phyloP scores from a whole-genome alignment of 495 filamentous ascomycete genomes.

The Collariella sp. region DNA sequence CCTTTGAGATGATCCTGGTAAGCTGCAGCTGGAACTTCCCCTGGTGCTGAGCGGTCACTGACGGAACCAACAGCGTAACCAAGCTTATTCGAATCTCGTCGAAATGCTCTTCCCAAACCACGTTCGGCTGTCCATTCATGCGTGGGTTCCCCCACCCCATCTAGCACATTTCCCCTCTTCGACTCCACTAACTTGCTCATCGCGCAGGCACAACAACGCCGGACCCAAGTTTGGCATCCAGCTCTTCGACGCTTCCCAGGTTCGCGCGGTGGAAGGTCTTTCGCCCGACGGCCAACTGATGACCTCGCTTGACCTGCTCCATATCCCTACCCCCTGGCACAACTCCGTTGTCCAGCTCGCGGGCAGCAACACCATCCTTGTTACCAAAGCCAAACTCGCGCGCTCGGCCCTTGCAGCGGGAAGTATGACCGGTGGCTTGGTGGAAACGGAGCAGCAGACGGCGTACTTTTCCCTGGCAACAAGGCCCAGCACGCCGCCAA shows the following conservation, averaged over 20 bases:
- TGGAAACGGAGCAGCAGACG: not conserved
- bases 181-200: not conserved
- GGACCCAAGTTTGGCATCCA: slow-evolving; percentile 18
- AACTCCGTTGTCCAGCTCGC: slow-evolving; percentile 11
- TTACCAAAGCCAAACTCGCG: slow-evolving; percentile 15
- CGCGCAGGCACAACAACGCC: slow-evolving; percentile 13
- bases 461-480: slow-evolving; percentile 8
- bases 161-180: too few species aligned
- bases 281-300: slow-evolving; percentile 12
- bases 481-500: not conserved
- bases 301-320: slow-evolving; percentile 14
- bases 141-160: not conserved
- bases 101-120: slow-evolving; percentile 11
- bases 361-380: slow-evolving; percentile 8
- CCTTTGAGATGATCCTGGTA: slow-evolving; percentile 19
- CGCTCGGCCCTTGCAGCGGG: slow-evolving; percentile 8
- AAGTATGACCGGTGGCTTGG: slow-evolving; percentile 2
- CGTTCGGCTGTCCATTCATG: slow-evolving; percentile 14
- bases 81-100: slow-evolving; percentile 15
- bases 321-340: slow-evolving; percentile 18
- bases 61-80: slow-evolving; percentile 8
- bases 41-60: not conserved
- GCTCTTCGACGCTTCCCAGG: slow-evolving; percentile 11
- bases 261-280: slow-evolving; percentile 7
- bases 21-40: not conserved